phyloP scores from a whole-genome alignment of 2,329 filamentous ascomycete species.

The Chaetomium sp. region DNA sequence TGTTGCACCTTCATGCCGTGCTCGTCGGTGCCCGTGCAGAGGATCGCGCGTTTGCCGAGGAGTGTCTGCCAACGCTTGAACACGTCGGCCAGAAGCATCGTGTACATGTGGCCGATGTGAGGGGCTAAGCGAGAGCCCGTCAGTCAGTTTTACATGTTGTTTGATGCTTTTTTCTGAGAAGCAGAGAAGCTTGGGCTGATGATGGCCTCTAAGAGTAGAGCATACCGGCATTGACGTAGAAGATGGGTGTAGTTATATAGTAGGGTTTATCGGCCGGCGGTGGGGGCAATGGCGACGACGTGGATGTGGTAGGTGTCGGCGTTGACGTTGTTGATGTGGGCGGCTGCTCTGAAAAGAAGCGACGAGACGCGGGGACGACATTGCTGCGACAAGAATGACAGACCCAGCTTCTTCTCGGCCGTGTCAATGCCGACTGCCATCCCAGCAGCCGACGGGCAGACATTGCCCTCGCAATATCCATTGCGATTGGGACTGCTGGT shows the following conservation, averaged over 20 bases:
- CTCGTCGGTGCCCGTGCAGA: conserved; percentile 92
- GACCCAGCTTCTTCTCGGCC: conserved; percentile 16
- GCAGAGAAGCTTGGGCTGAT: neutral
- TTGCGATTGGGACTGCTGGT: conserved; percentile 3
- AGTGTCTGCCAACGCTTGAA: conserved; percentile 86
- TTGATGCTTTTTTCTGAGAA: neutral
- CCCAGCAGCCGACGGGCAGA: conserved; percentile 17
- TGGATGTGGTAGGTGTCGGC: conserved; percentile 1
- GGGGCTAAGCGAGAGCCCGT: conserved; percentile 52
- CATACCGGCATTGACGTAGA: conserved; percentile 92
- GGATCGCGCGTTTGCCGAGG: conserved; percentile 60
- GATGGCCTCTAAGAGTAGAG: neutral
- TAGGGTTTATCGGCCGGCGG: conserved; percentile 59
- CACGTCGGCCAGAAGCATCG: conserved; percentile 84
- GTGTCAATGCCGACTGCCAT: conserved; percentile 12
- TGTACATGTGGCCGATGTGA: conserved; percentile 91
- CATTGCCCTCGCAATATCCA: conserved; percentile 14
- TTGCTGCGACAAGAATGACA: conserved; percentile 18
- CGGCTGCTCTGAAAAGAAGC: conserved; percentile 7
- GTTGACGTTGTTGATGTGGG: neutral
- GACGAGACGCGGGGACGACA: conserved; percentile 6
- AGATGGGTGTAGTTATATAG: conserved; percentile 95
- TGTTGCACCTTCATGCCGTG: conserved; percentile 97
- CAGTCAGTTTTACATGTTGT: conserved; percentile 11
- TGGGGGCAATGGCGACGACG: neutral